Conservation (phyloP, 2,329 filamentous ascomycete species). For the Grosmannia huntii region DNA sequence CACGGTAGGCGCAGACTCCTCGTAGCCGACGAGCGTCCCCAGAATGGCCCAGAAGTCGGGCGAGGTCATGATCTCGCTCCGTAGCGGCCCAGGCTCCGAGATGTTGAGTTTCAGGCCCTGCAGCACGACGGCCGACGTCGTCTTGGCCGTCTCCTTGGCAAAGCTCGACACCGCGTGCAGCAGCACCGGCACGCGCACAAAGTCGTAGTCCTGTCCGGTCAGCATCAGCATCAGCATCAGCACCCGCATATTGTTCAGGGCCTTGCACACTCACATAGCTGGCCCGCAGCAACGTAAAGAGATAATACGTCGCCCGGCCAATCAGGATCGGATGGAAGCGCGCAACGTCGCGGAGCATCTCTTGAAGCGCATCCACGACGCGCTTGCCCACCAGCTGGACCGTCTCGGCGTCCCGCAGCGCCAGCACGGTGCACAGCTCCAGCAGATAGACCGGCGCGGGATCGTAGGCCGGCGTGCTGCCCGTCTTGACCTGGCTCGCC, state of each 20-base stretch:
- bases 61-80: slow-evolving; percentile 88
- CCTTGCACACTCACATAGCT: slow-evolving; percentile 64
- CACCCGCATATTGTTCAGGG: too few relatives aligned
- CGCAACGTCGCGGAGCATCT: slow-evolving; percentile 64
- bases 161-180: slow-evolving; percentile 86
- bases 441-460: slow-evolving; percentile 81
- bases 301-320: slow-evolving; percentile 74
- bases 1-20: slow-evolving; percentile 61
- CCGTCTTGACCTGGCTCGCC: slow-evolving; percentile 45
- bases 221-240: too few relatives aligned
- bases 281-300: slow-evolving; percentile 66
- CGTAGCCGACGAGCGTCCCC: slow-evolving; percentile 55
- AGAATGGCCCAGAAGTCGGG: slow-evolving; percentile 96
- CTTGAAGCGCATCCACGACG: slow-evolving; percentile 69
- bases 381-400: slow-evolving; percentile 62
- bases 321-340: slow-evolving; percentile 74
- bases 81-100: slow-evolving; percentile 60
- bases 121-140: slow-evolving; percentile 62
- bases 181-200: slow-evolving; percentile 81
- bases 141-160: slow-evolving; percentile 61
- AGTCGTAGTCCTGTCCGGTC: slow-evolving; percentile 52
- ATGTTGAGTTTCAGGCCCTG: slow-evolving; percentile 73
- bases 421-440: slow-evolving; percentile 75
- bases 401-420: slow-evolving; percentile 61
- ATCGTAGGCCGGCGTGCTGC: slow-evolving; percentile 58